Percentiles rank a stretch among this genome's conserved stretches.
Evolutionary conservation across 2,329 filamentous ascomycete species (phyloP).

Genomic region (Trichoderma simmonsii): DNA sequence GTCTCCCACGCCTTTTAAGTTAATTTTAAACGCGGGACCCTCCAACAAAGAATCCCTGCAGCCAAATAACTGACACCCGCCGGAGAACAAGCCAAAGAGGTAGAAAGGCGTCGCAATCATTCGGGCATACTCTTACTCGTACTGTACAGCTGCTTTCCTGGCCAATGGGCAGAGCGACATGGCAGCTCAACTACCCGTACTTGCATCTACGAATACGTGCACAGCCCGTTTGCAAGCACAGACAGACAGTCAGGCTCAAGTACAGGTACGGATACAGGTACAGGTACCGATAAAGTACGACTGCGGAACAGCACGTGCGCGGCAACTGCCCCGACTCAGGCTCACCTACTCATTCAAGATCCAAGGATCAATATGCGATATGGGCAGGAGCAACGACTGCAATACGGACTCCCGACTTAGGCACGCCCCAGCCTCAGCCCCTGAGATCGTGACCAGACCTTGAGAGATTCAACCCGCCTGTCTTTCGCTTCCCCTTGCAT

Average conservation of each 20-base stretch:
- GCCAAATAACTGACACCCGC: background rate
- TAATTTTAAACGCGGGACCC: background rate
- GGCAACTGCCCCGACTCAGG: background rate
- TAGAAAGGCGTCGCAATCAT: background rate
- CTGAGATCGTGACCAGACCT: background rate
- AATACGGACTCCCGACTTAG: background rate
- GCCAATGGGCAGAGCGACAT: background rate
- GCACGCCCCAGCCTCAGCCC: background rate
- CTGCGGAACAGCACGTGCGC: background rate
- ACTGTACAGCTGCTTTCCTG: background rate
- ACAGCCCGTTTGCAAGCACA: background rate
- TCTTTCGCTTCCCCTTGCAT: background rate
- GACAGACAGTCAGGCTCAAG: background rate
- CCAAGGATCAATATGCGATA: background rate
- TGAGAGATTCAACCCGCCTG: background rate
- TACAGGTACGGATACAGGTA: background rate
- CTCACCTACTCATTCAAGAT: background rate
- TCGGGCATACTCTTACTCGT: background rate
- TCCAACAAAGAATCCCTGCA: constrained; percentile 1
- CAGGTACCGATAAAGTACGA: background rate
- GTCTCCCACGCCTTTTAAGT: background rate
- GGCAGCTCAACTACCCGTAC: background rate
- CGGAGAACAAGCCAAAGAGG: background rate
- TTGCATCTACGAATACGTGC: background rate
- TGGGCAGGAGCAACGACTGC: background rate